A percentile compares a stretch with the other conserved stretches of the same genome.
Conservation (phyloP, 306 rosid genomes). For the Gillenia trifoliata region DNA sequence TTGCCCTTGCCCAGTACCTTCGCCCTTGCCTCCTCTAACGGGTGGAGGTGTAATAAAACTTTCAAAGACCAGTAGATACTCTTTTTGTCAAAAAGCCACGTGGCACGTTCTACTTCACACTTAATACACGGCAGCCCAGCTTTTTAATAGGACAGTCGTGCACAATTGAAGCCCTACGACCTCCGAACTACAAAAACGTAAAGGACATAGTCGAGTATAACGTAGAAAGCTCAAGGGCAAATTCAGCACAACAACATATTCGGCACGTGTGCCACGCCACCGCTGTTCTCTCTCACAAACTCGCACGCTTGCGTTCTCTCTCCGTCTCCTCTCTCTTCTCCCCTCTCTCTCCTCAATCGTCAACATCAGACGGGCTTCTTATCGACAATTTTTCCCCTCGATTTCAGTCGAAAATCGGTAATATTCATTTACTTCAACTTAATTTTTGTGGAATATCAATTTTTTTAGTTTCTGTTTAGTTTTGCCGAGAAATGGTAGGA, state of each 20-base stretch:
- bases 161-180: not conserved
- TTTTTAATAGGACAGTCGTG: too few relatives aligned
- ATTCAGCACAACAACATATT: not conserved
- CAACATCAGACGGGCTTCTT: conserved; percentile 12
- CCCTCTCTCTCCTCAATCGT: conserved; percentile 18
- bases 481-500: conserved; percentile 10
- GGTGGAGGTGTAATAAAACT: too few relatives aligned
- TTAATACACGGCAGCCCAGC: too few relatives aligned
- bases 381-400: not conserved
- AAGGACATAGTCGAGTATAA: conserved; percentile 12
- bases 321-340: conserved; percentile 19
- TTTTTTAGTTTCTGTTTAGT: conserved; percentile 7
- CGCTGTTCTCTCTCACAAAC: conserved; percentile 14
- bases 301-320: conserved; percentile 34
- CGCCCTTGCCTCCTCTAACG: too few relatives aligned
- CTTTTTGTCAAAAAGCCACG: too few relatives aligned
- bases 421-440: not conserved
- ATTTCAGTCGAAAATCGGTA: not conserved
- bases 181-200: not conserved
- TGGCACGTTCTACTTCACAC: too few relatives aligned
- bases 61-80: too few relatives aligned
- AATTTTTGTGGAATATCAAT: not conserved
- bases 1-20: too few relatives aligned
- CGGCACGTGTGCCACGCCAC: conserved; percentile 48
- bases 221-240: not conserved